Percentiles rank a stretch among this genome's conserved stretches.
These are phyloP conservation scores for Sphagnum magellanicum DNA, from an alignment of 228 moss, liverwort and hornwort genomes.

Conservation along the genomic window DNA sequence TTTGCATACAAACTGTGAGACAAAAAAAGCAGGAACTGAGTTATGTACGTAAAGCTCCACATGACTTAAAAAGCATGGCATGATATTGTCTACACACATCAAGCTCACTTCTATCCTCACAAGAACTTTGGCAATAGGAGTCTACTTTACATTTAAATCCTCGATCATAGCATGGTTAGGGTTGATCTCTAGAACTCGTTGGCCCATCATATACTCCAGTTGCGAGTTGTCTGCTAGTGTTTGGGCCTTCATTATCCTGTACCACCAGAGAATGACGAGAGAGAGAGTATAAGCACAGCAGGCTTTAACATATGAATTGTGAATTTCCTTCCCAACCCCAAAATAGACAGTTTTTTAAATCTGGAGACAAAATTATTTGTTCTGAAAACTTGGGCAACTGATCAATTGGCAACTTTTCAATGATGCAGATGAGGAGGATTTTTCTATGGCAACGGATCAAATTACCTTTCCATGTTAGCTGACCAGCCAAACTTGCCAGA, in stretches of 20 bases:
- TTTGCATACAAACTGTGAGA: slow-evolving; percentile 66
- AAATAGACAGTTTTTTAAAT: no score
- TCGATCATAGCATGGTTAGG: slow-evolving; percentile 86
- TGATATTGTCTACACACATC: no score
- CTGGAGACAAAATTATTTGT: background rate
- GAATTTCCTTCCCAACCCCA: no score
- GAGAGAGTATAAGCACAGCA: background rate
- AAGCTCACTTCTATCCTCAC: no score
- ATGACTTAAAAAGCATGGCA: no score
- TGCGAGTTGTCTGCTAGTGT: slow-evolving; percentile 80
- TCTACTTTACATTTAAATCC: slow-evolving; percentile 62
- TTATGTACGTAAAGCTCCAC: no score
- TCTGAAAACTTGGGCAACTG: background rate
- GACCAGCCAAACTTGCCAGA: slow-evolving; percentile 99
- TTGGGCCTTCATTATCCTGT: slow-evolving; percentile 97
- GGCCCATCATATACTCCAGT: slow-evolving; percentile 82
- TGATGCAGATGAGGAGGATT: no score
- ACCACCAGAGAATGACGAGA: background rate
- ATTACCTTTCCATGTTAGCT: slow-evolving; percentile 94
- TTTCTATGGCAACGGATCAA: background rate
- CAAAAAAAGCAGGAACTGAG: background rate
- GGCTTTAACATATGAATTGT: no score
- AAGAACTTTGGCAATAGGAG: background rate
- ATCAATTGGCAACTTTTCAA: no score
- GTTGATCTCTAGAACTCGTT: slow-evolving; percentile 84